phyloP scores from a whole-genome alignment of 805 yeast species.

The Starmera amethionina region DNA sequence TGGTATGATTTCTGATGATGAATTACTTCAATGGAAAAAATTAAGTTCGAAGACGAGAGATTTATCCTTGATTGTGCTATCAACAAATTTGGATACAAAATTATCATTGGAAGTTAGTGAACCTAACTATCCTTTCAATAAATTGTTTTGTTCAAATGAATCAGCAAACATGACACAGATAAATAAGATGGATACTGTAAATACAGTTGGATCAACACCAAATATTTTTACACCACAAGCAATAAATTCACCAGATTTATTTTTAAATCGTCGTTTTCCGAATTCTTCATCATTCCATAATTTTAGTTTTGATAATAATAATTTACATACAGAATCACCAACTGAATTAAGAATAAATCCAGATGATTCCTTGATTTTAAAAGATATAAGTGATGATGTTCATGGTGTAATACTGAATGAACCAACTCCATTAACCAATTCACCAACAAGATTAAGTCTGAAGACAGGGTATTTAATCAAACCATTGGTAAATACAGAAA shows the following conservation, averaged over 20 bases:
- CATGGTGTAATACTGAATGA: constrained; percentile 49
- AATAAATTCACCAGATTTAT: constrained; percentile 18
- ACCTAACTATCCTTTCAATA: constrained; percentile 24
- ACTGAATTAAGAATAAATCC: constrained; percentile 4
- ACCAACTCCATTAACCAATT: constrained; percentile 58
- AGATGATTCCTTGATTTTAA: constrained; percentile 22
- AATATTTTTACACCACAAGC: constrained; percentile 18
- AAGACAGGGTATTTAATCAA: constrained; percentile 60
- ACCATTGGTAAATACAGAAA: constrained; percentile 19
- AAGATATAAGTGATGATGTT: constrained; percentile 40
- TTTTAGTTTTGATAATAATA: not conserved
- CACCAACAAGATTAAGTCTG: constrained; percentile 61
- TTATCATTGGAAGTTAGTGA: constrained; percentile 23
- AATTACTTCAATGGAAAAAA: constrained; percentile 69
- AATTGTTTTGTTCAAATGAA: constrained; percentile 19
- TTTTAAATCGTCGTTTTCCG: not conserved
- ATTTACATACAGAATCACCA: constrained; percentile 11
- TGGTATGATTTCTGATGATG: constrained; percentile 75
- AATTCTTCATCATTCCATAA: no score
- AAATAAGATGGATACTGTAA: constrained; percentile 7
- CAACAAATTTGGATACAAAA: constrained; percentile 54
- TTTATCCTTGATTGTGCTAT: constrained; percentile 56
- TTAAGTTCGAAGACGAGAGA: constrained; percentile 47
- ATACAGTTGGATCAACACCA: constrained; percentile 19
- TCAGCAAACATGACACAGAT: constrained; percentile 8